Percentiles rank a stretch among this genome's conserved stretches.
Evolutionary conservation across 257 asterid genomes (phyloP).

Genomic region (Eucommia ulmoides): DNA sequence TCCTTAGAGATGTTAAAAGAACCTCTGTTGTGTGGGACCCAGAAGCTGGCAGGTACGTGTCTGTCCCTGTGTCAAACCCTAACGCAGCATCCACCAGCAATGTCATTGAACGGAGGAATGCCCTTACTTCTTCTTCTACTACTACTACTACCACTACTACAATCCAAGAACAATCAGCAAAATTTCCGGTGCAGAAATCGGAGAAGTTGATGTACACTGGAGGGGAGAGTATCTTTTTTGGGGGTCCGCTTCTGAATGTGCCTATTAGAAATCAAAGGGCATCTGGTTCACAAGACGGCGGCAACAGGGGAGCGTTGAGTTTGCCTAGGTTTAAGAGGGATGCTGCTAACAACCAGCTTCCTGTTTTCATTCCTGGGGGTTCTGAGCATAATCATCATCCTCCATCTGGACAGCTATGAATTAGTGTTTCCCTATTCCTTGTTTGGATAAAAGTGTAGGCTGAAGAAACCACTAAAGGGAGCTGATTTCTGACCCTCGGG

Average conservation of each 20-base stretch:
- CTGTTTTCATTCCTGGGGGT: slow-evolving; percentile 72
- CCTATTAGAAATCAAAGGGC: slow-evolving; percentile 41
- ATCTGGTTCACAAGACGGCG: slow-evolving; percentile 34
- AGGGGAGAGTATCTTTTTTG: slow-evolving; percentile 86
- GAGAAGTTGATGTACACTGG: slow-evolving; percentile 67
- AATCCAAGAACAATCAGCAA: slow-evolving; percentile 15
- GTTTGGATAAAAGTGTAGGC: no score
- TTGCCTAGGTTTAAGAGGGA: slow-evolving; percentile 66
- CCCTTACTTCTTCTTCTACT: no score
- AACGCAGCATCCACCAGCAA: slow-evolving; percentile 27
- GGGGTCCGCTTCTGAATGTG: slow-evolving; percentile 80
- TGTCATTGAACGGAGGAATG: slow-evolving; percentile 31
- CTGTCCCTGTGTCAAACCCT: slow-evolving; percentile 58
- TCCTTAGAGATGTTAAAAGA: slow-evolving; percentile 66
- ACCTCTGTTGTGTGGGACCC: slow-evolving; percentile 98
- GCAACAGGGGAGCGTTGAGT: slow-evolving; percentile 24
- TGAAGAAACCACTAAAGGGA: not conserved
- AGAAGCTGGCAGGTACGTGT: slow-evolving; percentile 91
- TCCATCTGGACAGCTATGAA: slow-evolving; percentile 18
- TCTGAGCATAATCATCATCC: slow-evolving; percentile 34
- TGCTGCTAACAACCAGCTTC: slow-evolving; percentile 78
- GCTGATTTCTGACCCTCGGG: not conserved
- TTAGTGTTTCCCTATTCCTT: no score
- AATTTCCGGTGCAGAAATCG: slow-evolving; percentile 31
- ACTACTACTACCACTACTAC: slow-evolving; percentile 27